A percentile compares a stretch with the other conserved stretches of the same genome.
Conservation (phyloP, 208 protist genomes). For the Zelonia costaricensis region DNA sequence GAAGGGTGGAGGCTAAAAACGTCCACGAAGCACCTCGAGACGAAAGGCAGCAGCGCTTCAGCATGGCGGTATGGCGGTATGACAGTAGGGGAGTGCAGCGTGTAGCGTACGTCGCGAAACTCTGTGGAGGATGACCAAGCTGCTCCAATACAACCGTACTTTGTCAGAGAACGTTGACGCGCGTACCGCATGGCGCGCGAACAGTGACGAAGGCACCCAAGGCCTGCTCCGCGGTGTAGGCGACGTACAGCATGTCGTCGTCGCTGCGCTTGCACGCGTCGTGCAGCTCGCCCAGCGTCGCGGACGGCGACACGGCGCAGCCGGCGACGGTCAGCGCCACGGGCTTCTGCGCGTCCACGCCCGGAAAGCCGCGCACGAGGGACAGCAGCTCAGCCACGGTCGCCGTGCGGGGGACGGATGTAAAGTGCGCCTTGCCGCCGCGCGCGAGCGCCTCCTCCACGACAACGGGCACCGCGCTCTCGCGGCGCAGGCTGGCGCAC, state of each 20-base stretch:
- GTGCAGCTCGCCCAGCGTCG: slow-evolving; percentile 34
- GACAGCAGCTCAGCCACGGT: slow-evolving; percentile 28
- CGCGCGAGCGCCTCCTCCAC: slow-evolving; percentile 17
- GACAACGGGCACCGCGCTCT: slow-evolving; percentile 15
- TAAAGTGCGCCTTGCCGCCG: slow-evolving; percentile 35
- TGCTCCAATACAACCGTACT: not conserved
- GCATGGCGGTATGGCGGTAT: too few relatives aligned
- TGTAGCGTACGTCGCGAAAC: too few relatives aligned
- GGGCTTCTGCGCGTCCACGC: slow-evolving; percentile 16
- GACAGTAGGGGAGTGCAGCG: too few relatives aligned
- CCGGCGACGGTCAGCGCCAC: slow-evolving; percentile 27
- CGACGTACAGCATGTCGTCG: slow-evolving; percentile 43
- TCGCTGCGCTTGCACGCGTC: slow-evolving; percentile 29
- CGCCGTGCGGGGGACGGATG: slow-evolving; percentile 24
- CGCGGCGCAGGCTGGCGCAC: slow-evolving; percentile 12
- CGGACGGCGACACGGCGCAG: slow-evolving; percentile 21
- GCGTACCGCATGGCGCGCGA: not conserved
- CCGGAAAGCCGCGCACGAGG: slow-evolving; percentile 22
- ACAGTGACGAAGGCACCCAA: not conserved
- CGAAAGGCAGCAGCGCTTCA: too few relatives aligned
- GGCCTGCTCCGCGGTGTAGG: slow-evolving; percentile 22
- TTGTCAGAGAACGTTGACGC: not conserved
- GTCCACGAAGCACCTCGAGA: too few relatives aligned
- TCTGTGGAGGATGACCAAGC: too few relatives aligned
- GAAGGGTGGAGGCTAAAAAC: too few relatives aligned